Base-by-base conservation (phyloP, 2,329 filamentous ascomycete genomes). In the Esteya vermicola region DNA sequence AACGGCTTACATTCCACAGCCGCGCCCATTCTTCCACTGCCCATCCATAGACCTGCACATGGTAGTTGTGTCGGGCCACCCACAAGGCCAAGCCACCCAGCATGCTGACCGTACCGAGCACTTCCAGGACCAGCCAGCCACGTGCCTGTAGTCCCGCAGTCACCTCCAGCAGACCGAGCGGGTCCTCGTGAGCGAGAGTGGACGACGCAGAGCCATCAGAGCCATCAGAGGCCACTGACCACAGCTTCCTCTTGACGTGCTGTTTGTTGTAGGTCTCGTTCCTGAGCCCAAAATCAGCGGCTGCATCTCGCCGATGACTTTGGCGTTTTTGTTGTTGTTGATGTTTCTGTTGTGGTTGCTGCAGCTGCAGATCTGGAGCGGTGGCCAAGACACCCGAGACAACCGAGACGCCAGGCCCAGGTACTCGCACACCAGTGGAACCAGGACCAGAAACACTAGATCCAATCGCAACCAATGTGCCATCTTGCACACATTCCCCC, bases 91-190 rank as follows among this genome's bases (percentile, higher is more conserved):
- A 55, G 13, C 81, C 83, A 4, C 85, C 81, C 4, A 93, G 55
- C 22, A 91, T 62, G 1, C 85, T 78, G 39, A 86, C 65, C 38
- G 81, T 76, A 13, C 85, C 81, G 19, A 88, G 58, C 6, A 93
- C 63, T 54, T 88, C 81, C 28, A 93, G 61, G 1, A 81, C 70
- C 35, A 81, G 57, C 63, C 78, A 78, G 1, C 82, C 73, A 34
- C 69, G 71, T 33, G 69, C 67, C 49, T 70, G 76, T 30, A 93
- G 52, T 27, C 75, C 71, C 18, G 81, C 75, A 3, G 74, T 72
- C 47, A 86, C 70, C 45, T 78, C 68, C 38, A 93, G 66, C 27
- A 94, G 57, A 0, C 86, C 86, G 0, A 94, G 65, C 1, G 88
- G 88, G 55, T 95, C 88, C 43, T 82, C 70, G 26, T 75, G 68